phyloP scores from a whole-genome alignment of 192 early-diverging fungal genomes.

The Dissophora globulifera region DNA sequence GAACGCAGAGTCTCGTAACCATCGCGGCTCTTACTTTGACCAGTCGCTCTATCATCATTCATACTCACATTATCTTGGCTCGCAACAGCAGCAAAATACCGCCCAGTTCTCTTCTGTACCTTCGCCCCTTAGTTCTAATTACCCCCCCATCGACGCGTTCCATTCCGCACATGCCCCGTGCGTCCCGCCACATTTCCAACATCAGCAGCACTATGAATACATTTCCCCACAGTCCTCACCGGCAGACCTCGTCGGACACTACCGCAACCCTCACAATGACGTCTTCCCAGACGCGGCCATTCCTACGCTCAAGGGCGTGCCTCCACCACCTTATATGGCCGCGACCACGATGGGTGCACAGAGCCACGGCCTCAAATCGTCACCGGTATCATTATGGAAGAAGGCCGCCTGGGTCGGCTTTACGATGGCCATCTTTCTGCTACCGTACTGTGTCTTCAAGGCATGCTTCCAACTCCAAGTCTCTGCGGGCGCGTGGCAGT shows the following conservation, averaged over 20 bases:
- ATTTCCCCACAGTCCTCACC: not conserved
- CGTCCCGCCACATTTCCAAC: conserved; percentile 1
- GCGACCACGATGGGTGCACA: conserved; percentile 1
- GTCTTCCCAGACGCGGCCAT: not conserved
- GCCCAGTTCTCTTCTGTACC: not conserved
- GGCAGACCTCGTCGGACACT: not conserved
- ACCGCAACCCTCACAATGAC: not conserved
- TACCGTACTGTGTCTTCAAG: conserved; percentile 36
- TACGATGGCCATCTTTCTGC: conserved; percentile 32
- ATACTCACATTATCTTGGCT: not conserved
- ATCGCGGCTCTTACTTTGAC: conserved; percentile 1
- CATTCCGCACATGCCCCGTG: conserved; percentile 6
- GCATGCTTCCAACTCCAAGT: conserved; percentile 44
- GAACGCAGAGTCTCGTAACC: not conserved
- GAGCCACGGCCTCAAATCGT: conserved; percentile 33
- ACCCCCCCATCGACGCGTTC: conserved; percentile 8
- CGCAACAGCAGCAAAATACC: conserved; percentile 1
- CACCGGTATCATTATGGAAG: conserved; percentile 41
- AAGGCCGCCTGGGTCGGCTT: conserved; percentile 33
- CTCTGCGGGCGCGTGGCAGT: conserved; percentile 48
- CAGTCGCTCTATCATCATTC: not conserved
- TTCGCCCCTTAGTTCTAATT: not conserved
- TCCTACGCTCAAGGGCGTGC: too few relatives aligned
- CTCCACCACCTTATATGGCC: conserved; percentile 2
- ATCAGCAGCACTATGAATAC: conserved; percentile 9